A percentile compares a stretch with the other conserved stretches of the same genome.
Evolutionary conservation across 257 asterid genomes (phyloP).

Genomic region (Nicotiana undulata): DNA sequence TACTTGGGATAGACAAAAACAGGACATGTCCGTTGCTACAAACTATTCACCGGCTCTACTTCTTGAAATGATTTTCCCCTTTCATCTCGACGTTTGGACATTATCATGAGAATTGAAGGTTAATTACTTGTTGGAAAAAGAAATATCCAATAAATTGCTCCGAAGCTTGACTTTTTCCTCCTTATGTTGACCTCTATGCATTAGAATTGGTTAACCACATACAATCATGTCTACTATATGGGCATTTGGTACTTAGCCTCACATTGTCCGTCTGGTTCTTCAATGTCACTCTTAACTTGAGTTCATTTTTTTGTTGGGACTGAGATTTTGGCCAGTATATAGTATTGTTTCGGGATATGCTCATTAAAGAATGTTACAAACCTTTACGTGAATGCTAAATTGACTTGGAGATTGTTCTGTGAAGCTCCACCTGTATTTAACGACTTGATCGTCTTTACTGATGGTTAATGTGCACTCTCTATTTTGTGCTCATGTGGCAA

Average conservation of each 20-base stretch:
- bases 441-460: neutral
- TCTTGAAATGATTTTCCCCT: neutral
- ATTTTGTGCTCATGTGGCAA: neutral
- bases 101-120: neutral
- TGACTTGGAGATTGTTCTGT: neutral
- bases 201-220: neutral
- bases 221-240: neutral
- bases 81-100: neutral
- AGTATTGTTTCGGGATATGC: neutral
- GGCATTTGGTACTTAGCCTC: neutral
- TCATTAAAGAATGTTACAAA: neutral
- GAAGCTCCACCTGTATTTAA: neutral
- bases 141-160: neutral
- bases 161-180: neutral
- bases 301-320: neutral
- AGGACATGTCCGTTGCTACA: neutral
- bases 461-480: neutral
- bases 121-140: neutral
- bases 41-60: neutral
- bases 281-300: neutral
- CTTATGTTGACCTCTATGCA: neutral
- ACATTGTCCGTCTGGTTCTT: neutral
- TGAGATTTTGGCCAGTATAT: neutral
- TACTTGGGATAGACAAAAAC: neutral
- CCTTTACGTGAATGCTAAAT: neutral